Base-by-base conservation (phyloP, 2,329 filamentous ascomycete species). In the Rutstroemia sp. region DNA sequence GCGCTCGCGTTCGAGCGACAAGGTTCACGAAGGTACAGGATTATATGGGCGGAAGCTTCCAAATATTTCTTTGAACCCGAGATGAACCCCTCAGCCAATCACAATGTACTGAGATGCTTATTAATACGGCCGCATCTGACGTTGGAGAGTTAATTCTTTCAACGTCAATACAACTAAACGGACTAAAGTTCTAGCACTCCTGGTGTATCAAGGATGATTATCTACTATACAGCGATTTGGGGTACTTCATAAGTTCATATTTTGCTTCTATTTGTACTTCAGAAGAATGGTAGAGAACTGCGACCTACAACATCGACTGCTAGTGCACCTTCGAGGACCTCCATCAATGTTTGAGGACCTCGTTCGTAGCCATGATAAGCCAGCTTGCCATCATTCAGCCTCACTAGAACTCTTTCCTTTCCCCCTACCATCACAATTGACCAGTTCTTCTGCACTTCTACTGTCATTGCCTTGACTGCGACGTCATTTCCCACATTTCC, bases 1-100 rank as follows among this genome's bases (percentile, higher is more conserved):
- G 60, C 60, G 66, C 67, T 63, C 61, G 42, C 23, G 39, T n/a
- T 49, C 12, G 52, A 54, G 52, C 44, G 52, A 49, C 7, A 25
- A 42, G 2, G 30, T 41, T 54, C 25, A 37, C 27, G 45, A 17
- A 19, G 16, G 8, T 3, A 27, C 38, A 9, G 30, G 30, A 7
- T 38, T 27, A 17, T 27, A 17, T 41, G 12, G 3, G 19, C 34
- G 23, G 17, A 49, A n/a, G 23, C 44, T 42, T 30, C 39, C 12
- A 34, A 42, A 54, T 49, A 49, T 49, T 49, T 30, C 51, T 54
- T 49, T 42, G 30, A 41, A 54, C 12, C 30, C 30, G 30, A 34
- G 10, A 34, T 34, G 9, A 34, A 34, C 30, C 30, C 30, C 30
- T 9, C 30, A 34, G 30, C 30, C 30, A 34, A 34, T 34, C 30